phyloP scores from a whole-genome alignment of 306 rosid species.

The Rosa multiflora region DNA sequence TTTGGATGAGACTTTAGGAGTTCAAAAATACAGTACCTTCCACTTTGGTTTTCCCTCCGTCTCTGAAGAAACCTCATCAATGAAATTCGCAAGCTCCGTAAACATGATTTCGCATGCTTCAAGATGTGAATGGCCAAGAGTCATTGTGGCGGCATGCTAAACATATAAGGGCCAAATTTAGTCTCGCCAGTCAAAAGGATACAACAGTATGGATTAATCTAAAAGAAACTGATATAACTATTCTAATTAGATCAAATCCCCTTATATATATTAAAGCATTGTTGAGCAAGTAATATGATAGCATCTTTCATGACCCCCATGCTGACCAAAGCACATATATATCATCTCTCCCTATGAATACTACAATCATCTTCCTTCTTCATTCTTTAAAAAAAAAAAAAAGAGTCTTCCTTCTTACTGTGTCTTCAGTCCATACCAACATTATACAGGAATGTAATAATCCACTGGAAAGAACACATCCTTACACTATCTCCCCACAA shows the following conservation, averaged over 20 bases:
- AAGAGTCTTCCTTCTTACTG: too few species aligned
- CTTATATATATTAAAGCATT: neutral
- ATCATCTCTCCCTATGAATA: neutral
- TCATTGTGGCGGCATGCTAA: constrained; percentile 98
- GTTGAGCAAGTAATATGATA: constrained; percentile 1
- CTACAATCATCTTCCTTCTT: neutral
- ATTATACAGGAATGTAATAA: neutral
- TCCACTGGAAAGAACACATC: too few species aligned
- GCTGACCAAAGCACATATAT: neutral
- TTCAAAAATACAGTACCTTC: constrained; percentile 63
- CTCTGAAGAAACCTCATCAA: constrained; percentile 86
- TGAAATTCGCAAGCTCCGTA: constrained; percentile 82
- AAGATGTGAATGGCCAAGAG: constrained; percentile 95
- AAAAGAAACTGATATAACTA: neutral
- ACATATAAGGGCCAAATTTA: constrained; percentile 26
- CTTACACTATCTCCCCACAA: neutral
- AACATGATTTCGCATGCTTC: constrained; percentile 95
- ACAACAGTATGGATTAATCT: neutral
- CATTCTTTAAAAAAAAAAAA: too few species aligned
- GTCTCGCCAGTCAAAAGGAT: constrained; percentile 17
- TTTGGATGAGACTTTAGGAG: constrained; percentile 16
- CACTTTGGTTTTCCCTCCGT: constrained; percentile 93
- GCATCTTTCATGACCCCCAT: neutral
- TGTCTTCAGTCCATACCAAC: neutral
- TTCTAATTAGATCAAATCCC: constrained; percentile 1